Percentiles rank a stretch among this genome's conserved stretches.
Conservation (phyloP, 2,329 filamentous ascomycete genomes). For the Pseudogymnoascus sp. region DNA sequence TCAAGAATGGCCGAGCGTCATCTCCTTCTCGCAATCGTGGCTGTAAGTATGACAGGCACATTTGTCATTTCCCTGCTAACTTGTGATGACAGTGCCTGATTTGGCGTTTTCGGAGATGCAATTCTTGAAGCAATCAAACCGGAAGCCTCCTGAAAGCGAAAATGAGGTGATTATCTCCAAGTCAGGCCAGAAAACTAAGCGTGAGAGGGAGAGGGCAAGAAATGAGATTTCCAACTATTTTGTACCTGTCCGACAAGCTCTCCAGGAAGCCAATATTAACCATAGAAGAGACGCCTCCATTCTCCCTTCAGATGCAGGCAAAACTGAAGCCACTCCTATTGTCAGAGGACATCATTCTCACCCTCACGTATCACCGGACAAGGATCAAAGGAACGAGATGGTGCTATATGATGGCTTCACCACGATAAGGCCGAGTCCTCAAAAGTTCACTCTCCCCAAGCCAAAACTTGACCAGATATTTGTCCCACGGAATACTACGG, state of each 20-base stretch:
- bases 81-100: conserved; percentile 41
- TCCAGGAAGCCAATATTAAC: neutral
- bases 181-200: neutral
- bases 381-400: neutral
- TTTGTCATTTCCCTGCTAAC: conserved; percentile 3
- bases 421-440: neutral
- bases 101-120: conserved; percentile 48
- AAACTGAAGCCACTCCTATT: neutral
- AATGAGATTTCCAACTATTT: conserved; percentile 13
- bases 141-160: conserved; percentile 17
- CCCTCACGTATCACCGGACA: neutral
- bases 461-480: neutral
- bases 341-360: neutral
- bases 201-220: neutral
- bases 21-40: conserved; percentile 32
- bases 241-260: neutral
- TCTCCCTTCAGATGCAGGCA: neutral
- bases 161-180: conserved; percentile 17
- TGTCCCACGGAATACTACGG: neutral
- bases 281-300: neutral
- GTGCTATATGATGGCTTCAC: neutral
- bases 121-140: conserved; percentile 34
- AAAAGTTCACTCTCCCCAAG: neutral
- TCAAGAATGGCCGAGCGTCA: conserved; percentile 39
- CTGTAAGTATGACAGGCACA: conserved; percentile 29